Evolutionary conservation across 768 basidiomycete species (phyloP), one percentile per base, ranked within the genome.

Genomic region (Leucosporidium creatinivorum): DNA sequence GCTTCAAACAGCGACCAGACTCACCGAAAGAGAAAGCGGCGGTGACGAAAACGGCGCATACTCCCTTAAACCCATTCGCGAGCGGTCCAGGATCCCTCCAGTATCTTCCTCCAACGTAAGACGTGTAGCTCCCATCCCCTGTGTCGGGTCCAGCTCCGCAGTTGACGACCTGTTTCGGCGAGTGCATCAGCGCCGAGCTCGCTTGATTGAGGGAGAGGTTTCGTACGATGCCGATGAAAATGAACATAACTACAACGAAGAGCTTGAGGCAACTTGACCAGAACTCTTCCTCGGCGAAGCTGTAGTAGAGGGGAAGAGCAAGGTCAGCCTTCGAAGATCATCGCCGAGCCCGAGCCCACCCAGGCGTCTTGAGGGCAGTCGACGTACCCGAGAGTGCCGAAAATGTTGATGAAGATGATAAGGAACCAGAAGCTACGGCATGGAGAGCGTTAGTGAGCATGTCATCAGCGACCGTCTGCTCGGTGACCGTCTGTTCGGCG

Each of bases 191-290:
- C n/a, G n/a, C n/a, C n/a, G n/a, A n/a, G n/a, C n/a, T n/a, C n/a
- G n/a, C n/a, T n/a, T n/a, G n/a, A n/a, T n/a, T n/a, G n/a, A n/a
- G n/a, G n/a, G n/a, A n/a, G 44, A 83, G 82, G 75, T 92, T 89
- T 73, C 93, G 89, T 36, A 89, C 78, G 57, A 91, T 82, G 54
- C 90, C 89, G 62, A 89, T 74, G 61, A 93, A 79, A 73, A 93
- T 85, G 79, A 93, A 93, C 15, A 87, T 72, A 52, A 91, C 75
- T 70, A 93, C 85, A 19, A 90, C 90, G 18, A 79, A 76, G 36
- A 94, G 33, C 33, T 93, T 93, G 68, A 94, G 81, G 21, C 86
- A 90, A 0, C 91, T 85, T 8, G 89, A 80, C 90, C 90, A 91
- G 65, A 70, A 73, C 36, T 93, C 91, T 55, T 90, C 90, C 70